Percentiles rank a stretch among this genome's conserved stretches.
phyloP scores from a whole-genome alignment of 164 flowering plant genomes.

The Piper betle region DNA sequence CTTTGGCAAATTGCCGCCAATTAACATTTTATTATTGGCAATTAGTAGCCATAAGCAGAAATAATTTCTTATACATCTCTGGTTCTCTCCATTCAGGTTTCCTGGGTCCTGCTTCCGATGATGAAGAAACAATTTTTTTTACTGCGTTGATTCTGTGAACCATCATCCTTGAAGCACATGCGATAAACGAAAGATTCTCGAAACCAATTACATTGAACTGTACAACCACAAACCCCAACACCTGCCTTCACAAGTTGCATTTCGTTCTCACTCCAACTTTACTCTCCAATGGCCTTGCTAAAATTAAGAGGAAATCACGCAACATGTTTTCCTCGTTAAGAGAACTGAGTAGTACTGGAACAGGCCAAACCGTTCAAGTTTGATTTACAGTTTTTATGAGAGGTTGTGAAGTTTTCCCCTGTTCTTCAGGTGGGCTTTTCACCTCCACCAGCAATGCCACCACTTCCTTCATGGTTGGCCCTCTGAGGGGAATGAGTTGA shows the following conservation, averaged over 20 bases:
- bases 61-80: no score
- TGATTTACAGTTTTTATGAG: constrained; percentile 67
- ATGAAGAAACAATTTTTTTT: neutral
- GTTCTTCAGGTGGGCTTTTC: constrained; percentile 78
- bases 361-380: constrained; percentile 17
- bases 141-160: no score
- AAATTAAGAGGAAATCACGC: constrained; percentile 12
- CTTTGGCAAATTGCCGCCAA: neutral
- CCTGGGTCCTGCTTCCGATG: neutral
- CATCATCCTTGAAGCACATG: neutral
- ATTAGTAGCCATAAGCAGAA: no score
- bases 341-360: constrained; percentile 4
- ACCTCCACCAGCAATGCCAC: constrained; percentile 87
- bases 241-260: neutral
- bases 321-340: constrained; percentile 6
- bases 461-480: constrained; percentile 98
- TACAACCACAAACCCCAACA: constrained; percentile 18
- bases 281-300: constrained; percentile 5
- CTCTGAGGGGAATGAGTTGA: constrained; percentile 71
- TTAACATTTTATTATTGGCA: no score
- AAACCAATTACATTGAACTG: constrained; percentile 16
- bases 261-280: neutral
- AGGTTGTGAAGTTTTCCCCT: constrained; percentile 88
- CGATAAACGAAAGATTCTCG: neutral
- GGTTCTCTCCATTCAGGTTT: no score